Percentiles rank a stretch among this genome's conserved stretches.
These are phyloP conservation scores for Echites panduratus DNA, from an alignment of 257 asterid species.

Conservation along the genomic window DNA sequence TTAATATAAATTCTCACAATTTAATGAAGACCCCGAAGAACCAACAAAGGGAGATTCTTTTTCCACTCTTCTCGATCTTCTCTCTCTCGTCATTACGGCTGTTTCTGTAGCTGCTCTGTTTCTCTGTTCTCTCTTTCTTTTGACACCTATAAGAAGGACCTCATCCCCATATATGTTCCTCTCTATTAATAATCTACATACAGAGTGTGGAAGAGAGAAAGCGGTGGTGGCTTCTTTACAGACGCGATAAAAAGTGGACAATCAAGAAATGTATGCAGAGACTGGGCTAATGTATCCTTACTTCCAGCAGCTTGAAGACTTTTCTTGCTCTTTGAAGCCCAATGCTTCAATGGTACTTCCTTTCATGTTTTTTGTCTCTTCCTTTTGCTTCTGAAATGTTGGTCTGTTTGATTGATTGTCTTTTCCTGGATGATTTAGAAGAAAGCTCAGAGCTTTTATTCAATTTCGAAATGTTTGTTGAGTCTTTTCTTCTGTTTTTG, in stretches of 20 bases:
- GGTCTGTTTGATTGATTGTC: constrained; percentile 14
- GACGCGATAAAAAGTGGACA: neutral
- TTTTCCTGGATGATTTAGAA: constrained; percentile 10
- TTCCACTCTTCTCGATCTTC: constrained; percentile 19
- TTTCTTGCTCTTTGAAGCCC: constrained; percentile 43
- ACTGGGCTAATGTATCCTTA: constrained; percentile 60
- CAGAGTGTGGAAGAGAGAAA: constrained; percentile 11
- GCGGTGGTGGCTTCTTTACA: neutral
- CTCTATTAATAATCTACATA: constrained; percentile 18
- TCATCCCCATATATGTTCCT: constrained; percentile 24
- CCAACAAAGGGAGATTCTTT: constrained; percentile 48
- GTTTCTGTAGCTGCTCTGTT: constrained; percentile 20
- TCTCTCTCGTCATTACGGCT: constrained; percentile 30
- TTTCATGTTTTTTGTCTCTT: constrained; percentile 1
- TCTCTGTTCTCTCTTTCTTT: constrained; percentile 9
- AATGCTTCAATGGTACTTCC: constrained; percentile 49
- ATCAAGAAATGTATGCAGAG: constrained; percentile 64
- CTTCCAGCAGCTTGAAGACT: constrained; percentile 56
- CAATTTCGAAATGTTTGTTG: constrained; percentile 10
- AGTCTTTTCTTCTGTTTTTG: neutral
- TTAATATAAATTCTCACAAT: neutral
- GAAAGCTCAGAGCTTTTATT: constrained; percentile 19
- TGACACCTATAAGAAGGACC: constrained; percentile 46
- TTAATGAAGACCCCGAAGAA: constrained; percentile 16
- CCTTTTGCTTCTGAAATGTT: no score